Base-by-base conservation (phyloP, 495 filamentous ascomycete species). In the Xylaria palmicola region DNA sequence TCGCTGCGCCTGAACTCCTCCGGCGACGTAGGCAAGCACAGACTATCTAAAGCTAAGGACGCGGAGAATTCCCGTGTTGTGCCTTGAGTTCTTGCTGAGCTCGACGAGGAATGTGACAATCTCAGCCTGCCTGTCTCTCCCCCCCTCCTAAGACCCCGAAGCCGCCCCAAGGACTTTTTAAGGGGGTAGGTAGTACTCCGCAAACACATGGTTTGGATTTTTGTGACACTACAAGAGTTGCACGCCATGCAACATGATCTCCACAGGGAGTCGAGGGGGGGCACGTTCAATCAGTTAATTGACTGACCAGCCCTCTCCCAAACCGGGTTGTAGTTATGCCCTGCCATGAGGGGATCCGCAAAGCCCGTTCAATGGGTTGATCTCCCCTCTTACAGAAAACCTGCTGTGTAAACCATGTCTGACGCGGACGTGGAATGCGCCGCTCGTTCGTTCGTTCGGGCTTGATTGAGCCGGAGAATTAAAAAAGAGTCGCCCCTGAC, bases 361-460 rank as follows among this genome's bases (percentile, higher is more conserved):
- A 34, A 24, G 41, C 17, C 17, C 6, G 4, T 20, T 4, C 32
- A 7, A 20, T 34, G 8, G 48, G 20, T 17, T 8, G 48, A 51
- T 20, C 34, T 34, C 48, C n/a, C 30, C 19, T 20, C 15, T 1
- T n/a, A n/a, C n/a, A n/a, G n/a, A n/a, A 20, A 1, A 2, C 39
- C 32, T 36, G 32, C 49, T 24, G 12, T 36, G 22, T 13, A 37
- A 15, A 32, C 32, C 32, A 10, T 39, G 30, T 26, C 50, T 36
- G 32, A 53, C 50, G 50, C 50, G 30, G 50, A 39, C 32, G 20
- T 39, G 32, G 49, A 52, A 50, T 50, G 47, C n/a, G n/a, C n/a
- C n/a, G n/a, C n/a, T n/a, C n/a, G n/a, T n/a, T n/a, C n/a, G n/a
- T n/a, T n/a, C 27, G 5, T 32, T 22, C 34, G 19, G 8, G 48